Conservation (phyloP, 163 green algal genomes). For the Prototheca cutis region DNA sequence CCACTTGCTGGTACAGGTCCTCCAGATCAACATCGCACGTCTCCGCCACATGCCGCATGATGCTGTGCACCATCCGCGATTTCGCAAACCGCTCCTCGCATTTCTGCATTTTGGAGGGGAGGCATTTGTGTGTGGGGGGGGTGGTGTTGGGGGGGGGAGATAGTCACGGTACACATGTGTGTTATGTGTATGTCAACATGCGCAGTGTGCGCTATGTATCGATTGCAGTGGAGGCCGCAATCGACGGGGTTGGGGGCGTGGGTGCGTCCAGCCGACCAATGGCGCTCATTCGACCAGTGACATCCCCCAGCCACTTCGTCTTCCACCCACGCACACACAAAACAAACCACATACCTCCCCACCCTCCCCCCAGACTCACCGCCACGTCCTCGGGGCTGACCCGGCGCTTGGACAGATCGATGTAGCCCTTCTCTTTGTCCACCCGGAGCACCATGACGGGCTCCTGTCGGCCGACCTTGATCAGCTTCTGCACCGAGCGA, state of each 20-base stretch:
- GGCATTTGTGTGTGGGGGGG: too few relatives aligned
- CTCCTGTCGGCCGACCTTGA: slow-evolving; percentile 96
- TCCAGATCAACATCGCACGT: slow-evolving; percentile 68
- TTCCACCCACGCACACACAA: too few relatives aligned
- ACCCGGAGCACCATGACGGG: slow-evolving; percentile 99
- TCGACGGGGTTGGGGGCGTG: too few relatives aligned
- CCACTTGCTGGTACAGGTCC: slow-evolving; percentile 76
- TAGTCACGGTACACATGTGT: too few relatives aligned
- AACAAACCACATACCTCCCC: background rate
- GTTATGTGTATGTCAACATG: too few relatives aligned
- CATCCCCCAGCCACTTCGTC: background rate
- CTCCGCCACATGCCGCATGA: slow-evolving; percentile 97
- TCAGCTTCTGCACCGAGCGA: slow-evolving; percentile 97
- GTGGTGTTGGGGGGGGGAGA: too few relatives aligned
- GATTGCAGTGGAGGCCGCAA: too few relatives aligned
- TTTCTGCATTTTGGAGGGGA: too few relatives aligned
- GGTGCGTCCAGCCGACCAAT: too few relatives aligned
- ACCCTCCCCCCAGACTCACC: background rate
- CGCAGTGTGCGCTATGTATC: too few relatives aligned
- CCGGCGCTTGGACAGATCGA: slow-evolving; percentile 94
- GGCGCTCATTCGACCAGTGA: too few relatives aligned
- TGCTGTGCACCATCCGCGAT: slow-evolving; percentile 97
- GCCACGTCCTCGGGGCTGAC: slow-evolving; percentile 86
- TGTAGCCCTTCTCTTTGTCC: slow-evolving; percentile 99
- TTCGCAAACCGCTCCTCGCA: slow-evolving; percentile 70